Evolutionary conservation across 306 rosid species (phyloP).

Genomic region (Glycine tomentella): DNA sequence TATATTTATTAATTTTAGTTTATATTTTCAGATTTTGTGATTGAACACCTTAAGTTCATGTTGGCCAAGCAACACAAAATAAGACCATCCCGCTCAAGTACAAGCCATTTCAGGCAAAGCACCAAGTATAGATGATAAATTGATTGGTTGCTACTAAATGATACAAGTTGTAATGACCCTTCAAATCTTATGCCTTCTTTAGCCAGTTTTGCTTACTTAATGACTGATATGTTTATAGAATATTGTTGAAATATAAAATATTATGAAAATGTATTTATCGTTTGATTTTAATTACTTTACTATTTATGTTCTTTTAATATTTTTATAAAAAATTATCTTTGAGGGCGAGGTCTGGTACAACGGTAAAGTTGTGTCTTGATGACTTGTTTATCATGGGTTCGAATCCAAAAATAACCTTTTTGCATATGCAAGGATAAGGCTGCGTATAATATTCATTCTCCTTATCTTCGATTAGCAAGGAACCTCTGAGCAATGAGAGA

Average conservation of each 20-base stretch:
- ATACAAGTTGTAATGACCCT: conserved; percentile 1
- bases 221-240: neutral
- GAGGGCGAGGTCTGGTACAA: too few species aligned
- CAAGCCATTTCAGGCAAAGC: neutral
- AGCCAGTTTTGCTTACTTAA: conserved; percentile 7
- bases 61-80: conserved; percentile 4
- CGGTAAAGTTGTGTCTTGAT: too few species aligned
- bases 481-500: too few species aligned
- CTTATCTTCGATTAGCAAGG: too few species aligned
- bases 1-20: neutral
- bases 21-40: neutral
- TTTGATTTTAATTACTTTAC: neutral
- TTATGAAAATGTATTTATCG: conserved; percentile 2
- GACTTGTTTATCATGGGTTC: too few species aligned
- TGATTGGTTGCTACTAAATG: neutral
- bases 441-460: too few species aligned
- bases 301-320: neutral
- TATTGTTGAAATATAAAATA: conserved; percentile 18
- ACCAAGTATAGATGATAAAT: conserved; percentile 6
- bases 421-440: too few species aligned
- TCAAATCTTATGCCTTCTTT: conserved; percentile 9
- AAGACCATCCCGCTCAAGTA: neutral
- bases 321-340: neutral
- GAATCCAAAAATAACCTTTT: too few species aligned
- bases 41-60: neutral